Evolutionary conservation across 2,329 filamentous ascomycete species (phyloP), one percentile per base, ranked within the genome.

Genomic region (Talaromyces rugulosus): DNA sequence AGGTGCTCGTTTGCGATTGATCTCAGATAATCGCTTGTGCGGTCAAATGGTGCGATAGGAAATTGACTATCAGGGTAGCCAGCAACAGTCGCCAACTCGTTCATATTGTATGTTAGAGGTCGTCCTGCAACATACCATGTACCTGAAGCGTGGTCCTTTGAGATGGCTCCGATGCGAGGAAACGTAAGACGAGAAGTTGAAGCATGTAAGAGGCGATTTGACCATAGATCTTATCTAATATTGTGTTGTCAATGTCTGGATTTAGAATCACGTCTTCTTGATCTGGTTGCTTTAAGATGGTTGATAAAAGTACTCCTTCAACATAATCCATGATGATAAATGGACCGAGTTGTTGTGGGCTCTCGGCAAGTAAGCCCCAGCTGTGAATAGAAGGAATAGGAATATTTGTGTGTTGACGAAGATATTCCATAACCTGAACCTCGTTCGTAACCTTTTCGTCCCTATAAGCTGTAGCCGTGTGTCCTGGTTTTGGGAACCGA

Each of bases 21-120:
- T 31, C 60, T 64, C 23, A 77, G 66, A 67, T 73, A 77, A 44
- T 72, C 72, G 60, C 66, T 71, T 33, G 71, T 66, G 53, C 65
- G 56, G 56, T 70, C 61, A 64, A 77, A 78, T 5, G 70, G 66
- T 5, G 65, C 55, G 0, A 68, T 72, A 34, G 72, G 67, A 62
- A 75, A 74, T 36, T 67, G 47, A 53, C 66, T 62, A 18, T 61
- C 60, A 7, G 73, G 70, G 62, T 72, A 78, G 42, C 68, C 68
- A 14, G 72, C 66, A 28, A 74, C 67, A 56, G 67, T 72, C 0
- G 65, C 71, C 55, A 75, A 58, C 62, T 77, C 73, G 61, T 79
- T 78, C 72, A 78, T 78, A 42, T 75, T 74, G 56, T 74, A 75
- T n/a, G 74, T 78, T n/a, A 78, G 65, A 6, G 76, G 75, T 60